Conservation (phyloP, 306 rosid species). For the Rosa persica region DNA sequence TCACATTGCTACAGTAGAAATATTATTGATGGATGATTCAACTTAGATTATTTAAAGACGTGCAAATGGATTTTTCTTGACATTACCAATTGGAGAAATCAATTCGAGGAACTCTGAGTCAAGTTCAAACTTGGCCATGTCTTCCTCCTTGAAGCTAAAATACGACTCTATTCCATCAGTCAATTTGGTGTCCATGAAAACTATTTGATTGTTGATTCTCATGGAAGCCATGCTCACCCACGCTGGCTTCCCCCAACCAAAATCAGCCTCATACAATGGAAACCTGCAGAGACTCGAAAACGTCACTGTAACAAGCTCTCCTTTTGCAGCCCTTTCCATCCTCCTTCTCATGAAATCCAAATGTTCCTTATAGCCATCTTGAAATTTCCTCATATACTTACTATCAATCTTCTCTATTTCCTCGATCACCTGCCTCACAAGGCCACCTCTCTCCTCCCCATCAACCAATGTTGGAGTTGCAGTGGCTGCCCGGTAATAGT, state of each 20-base stretch:
- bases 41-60: constrained; percentile 11
- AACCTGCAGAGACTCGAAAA: constrained; percentile 20
- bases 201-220: constrained; percentile 10
- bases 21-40: constrained; percentile 22
- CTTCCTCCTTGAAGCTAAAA: constrained; percentile 19
- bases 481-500: constrained; percentile 6
- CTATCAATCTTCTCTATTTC: constrained; percentile 13
- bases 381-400: constrained; percentile 4
- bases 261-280: constrained; percentile 29
- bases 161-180: constrained; percentile 23
- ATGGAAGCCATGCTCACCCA: constrained; percentile 26
- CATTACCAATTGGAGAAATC: constrained; percentile 3
- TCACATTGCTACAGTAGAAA: constrained; percentile 1
- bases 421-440: constrained; percentile 10
- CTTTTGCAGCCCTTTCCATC: constrained; percentile 11
- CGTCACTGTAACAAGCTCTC: background rate
- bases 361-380: constrained; percentile 13
- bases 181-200: constrained; percentile 20
- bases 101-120: constrained; percentile 6
- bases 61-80: constrained; percentile 6
- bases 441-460: constrained; percentile 5
- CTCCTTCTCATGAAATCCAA: constrained; percentile 18
- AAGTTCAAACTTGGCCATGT: constrained; percentile 21
- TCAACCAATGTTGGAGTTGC: constrained; percentile 6
- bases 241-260: constrained; percentile 39